These are phyloP conservation scores for Parathielavia appendiculata DNA, from an alignment of 495 filamentous ascomycete species.

Conservation along the genomic window DNA sequence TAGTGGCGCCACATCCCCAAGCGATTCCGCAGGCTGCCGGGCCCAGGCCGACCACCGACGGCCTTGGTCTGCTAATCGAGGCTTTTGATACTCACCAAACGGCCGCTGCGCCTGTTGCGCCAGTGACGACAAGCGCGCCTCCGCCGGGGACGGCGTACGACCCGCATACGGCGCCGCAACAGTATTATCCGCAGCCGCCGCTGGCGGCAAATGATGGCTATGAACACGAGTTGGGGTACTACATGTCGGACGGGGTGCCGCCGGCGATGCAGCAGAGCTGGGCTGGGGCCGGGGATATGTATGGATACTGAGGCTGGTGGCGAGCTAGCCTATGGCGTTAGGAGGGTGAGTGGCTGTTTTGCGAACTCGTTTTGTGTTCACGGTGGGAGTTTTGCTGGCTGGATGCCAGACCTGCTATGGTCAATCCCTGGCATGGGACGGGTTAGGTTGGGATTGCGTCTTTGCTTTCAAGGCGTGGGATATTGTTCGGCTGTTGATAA, in stretches of 20 bases:
- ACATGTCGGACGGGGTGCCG: slow-evolving; percentile 26
- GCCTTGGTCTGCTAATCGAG: slow-evolving; percentile 28
- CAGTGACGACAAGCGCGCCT: slow-evolving; percentile 1
- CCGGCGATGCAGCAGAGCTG: slow-evolving; percentile 23
- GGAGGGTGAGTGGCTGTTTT: background rate
- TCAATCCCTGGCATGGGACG: background rate
- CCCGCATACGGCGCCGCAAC: slow-evolving; percentile 19
- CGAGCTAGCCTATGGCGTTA: background rate
- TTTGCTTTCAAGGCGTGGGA: too few relatives aligned
- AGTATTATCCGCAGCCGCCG: slow-evolving; percentile 22
- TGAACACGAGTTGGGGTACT: slow-evolving; percentile 30
- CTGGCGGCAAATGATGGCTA: slow-evolving; percentile 30
- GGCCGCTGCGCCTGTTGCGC: background rate
- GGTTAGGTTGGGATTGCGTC: too few relatives aligned
- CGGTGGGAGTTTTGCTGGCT: background rate
- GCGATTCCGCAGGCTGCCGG: background rate
- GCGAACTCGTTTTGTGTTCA: background rate
- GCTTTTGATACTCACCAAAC: slow-evolving; percentile 30
- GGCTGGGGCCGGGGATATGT: slow-evolving; percentile 22
- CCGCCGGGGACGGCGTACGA: slow-evolving; percentile 17
- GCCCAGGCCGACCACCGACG: slow-evolving; percentile 23
- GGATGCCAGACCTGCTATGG: too few relatives aligned
- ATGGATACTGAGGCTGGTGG: slow-evolving; percentile 16
- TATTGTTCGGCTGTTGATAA: too few relatives aligned
- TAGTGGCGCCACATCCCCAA: background rate